A percentile compares a stretch with the other conserved stretches of the same genome.
Evolutionary conservation across 257 asterid genomes (phyloP).

Genomic region (Petunia secreta): DNA sequence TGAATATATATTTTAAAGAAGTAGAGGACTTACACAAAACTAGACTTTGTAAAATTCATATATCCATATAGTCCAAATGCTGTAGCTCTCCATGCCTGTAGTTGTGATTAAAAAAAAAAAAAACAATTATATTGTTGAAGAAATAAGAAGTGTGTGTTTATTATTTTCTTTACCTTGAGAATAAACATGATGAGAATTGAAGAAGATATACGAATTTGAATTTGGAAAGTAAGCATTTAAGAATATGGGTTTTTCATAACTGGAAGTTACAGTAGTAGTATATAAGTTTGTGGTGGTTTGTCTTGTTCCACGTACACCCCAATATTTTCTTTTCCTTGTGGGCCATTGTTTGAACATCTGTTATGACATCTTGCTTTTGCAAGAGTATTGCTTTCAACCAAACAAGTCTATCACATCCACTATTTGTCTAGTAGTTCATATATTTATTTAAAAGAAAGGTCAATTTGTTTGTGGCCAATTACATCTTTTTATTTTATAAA

Average conservation of each 20-base stretch:
- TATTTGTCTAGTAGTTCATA: no score
- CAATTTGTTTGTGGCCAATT: no score
- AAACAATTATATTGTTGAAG: background rate
- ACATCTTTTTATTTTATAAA: no score
- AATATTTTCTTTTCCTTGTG: background rate
- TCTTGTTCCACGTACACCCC: background rate
- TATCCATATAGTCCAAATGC: constrained; percentile 78
- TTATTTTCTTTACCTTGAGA: constrained; percentile 50
- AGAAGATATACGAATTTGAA: constrained; percentile 42
- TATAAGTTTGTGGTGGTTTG: background rate
- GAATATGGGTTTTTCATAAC: background rate
- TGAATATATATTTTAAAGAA: background rate
- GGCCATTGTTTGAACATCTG: background rate
- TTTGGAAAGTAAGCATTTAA: constrained; percentile 32
- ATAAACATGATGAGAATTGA: constrained; percentile 64
- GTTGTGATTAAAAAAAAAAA: background rate
- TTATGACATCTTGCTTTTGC: no score
- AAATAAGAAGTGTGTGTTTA: background rate
- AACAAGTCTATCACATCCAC: no score
- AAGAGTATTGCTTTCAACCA: no score
- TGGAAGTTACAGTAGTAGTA: background rate
- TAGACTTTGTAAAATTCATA: constrained; percentile 81
- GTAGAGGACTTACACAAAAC: constrained; percentile 54
- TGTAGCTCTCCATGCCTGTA: constrained; percentile 74
- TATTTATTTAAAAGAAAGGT: no score